Conservation (phyloP, 2,329 filamentous ascomycete genomes). For the Nothopassalora personata region DNA sequence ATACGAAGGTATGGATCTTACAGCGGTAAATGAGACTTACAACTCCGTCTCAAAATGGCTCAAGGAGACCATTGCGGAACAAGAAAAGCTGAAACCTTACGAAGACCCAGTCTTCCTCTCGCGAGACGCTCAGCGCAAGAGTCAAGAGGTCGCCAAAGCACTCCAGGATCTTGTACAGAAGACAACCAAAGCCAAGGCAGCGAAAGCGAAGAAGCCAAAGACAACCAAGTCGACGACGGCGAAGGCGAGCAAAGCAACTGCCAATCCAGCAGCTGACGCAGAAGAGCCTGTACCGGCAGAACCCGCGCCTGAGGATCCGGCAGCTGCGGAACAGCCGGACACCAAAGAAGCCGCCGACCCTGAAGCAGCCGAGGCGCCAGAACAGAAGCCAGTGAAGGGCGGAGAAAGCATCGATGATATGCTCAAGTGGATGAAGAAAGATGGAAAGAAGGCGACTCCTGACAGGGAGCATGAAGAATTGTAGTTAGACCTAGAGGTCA, state of each 20-base stretch:
- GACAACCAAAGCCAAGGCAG: slow-evolving; percentile 12
- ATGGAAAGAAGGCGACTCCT: slow-evolving; percentile 6
- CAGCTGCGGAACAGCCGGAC: slow-evolving; percentile 1
- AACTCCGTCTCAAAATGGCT: slow-evolving; percentile 68
- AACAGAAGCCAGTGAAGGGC: slow-evolving; percentile 13
- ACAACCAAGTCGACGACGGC: slow-evolving; percentile 14
- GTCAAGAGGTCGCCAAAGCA: slow-evolving; percentile 65
- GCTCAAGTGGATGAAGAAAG: slow-evolving; percentile 19
- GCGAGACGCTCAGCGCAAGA: slow-evolving; percentile 65
- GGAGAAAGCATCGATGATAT: slow-evolving; percentile 22
- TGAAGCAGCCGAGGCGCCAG: background rate
- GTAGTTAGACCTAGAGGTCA: slow-evolving; percentile 4
- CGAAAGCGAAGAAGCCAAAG: slow-evolving; percentile 21
- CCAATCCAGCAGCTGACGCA: slow-evolving; percentile 2
- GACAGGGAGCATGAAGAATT: slow-evolving; percentile 16
- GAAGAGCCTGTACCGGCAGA: slow-evolving; percentile 13
- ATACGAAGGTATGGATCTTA: slow-evolving; percentile 69
- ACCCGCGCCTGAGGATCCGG: slow-evolving; percentile 6
- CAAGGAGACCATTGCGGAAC: slow-evolving; percentile 61
- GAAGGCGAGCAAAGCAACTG: slow-evolving; percentile 12
- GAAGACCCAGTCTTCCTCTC: slow-evolving; percentile 71
- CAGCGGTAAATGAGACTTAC: slow-evolving; percentile 57
- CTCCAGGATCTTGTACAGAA: slow-evolving; percentile 65
- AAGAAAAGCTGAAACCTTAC: slow-evolving; percentile 62
- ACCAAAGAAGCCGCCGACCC: background rate